Conservation (phyloP, 2,329 filamentous ascomycete genomes). For the Westerdykella ornata region DNA sequence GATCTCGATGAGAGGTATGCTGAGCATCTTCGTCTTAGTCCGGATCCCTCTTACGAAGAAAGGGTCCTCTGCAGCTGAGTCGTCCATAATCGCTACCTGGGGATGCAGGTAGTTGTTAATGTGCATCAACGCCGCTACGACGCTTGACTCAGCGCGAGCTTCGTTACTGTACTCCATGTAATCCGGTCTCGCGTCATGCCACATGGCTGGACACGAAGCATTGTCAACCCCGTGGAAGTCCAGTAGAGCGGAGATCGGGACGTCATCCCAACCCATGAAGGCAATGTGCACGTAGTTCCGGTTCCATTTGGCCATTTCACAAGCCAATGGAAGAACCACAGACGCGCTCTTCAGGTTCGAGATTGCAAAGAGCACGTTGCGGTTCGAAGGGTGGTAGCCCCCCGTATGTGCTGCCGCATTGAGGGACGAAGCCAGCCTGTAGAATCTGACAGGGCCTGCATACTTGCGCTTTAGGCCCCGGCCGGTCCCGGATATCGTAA, state of each 20-base stretch:
- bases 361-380: conserved; percentile 72
- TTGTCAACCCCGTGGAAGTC: conserved; percentile 72
- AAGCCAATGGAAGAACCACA: conserved; percentile 71
- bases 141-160: conserved; percentile 58
- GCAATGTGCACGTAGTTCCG: conserved; percentile 75
- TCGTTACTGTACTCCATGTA: conserved; percentile 63
- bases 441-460: conserved; percentile 64
- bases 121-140: conserved; percentile 61
- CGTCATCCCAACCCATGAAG: conserved; percentile 65
- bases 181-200: conserved; percentile 72
- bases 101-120: conserved; percentile 70
- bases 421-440: conserved; percentile 57
- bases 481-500: conserved; percentile 12
- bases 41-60: conserved; percentile 60
- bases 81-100: conserved; percentile 68
- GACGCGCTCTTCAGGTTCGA: conserved; percentile 67
- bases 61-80: conserved; percentile 57
- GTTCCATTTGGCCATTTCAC: conserved; percentile 68
- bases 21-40: conserved; percentile 47
- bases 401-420: conserved; percentile 51
- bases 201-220: conserved; percentile 57
- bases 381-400: conserved; percentile 50
- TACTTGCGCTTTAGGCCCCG: conserved; percentile 40
- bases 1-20: conserved; percentile 66
- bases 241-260: conserved; percentile 62